These are phyloP conservation scores for Withania somnifera DNA, from an alignment of 305 asterid genomes.

Conservation along the genomic window DNA sequence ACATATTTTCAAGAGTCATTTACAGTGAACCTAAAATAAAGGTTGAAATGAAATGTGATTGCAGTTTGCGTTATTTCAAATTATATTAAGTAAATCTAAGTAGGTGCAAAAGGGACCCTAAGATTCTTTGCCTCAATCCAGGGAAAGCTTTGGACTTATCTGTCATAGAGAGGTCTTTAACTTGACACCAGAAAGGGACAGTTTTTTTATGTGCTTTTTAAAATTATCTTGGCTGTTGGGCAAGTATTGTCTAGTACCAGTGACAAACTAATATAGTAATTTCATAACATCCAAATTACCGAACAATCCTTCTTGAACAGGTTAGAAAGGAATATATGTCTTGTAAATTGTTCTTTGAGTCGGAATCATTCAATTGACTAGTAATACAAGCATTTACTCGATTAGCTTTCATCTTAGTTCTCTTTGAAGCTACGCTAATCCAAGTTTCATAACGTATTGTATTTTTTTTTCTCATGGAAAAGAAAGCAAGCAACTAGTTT, in stretches of 20 bases:
- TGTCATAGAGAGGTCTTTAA: constrained; percentile 17
- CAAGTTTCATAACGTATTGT: not conserved
- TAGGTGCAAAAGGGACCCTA: not conserved
- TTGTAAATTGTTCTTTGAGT: not conserved
- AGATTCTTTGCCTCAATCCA: constrained; percentile 14
- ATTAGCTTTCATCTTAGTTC: not conserved
- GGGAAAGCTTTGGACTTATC: constrained; percentile 14
- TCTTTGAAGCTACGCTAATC: not conserved
- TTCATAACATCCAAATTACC: not conserved
- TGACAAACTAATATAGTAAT: not conserved
- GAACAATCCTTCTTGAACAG: not conserved
- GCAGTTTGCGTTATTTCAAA: not conserved
- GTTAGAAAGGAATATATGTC: not conserved
- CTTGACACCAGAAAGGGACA: constrained; percentile 10
- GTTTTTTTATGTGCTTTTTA: not conserved
- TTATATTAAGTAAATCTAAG: not conserved
- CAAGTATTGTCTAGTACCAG: not conserved
- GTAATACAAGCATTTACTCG: not conserved
- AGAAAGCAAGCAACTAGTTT: not conserved
- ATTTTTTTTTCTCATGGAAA: not conserved
- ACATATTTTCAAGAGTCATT: not conserved
- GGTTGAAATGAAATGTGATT: not conserved
- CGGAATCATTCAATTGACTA: not conserved
- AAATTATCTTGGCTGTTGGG: not conserved
- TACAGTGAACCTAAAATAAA: not conserved